Evolutionary conservation across 1,284 basidiomycete species (phyloP), one percentile per base, ranked within the genome.

Genomic region (Stygiomarasmius scandens): DNA sequence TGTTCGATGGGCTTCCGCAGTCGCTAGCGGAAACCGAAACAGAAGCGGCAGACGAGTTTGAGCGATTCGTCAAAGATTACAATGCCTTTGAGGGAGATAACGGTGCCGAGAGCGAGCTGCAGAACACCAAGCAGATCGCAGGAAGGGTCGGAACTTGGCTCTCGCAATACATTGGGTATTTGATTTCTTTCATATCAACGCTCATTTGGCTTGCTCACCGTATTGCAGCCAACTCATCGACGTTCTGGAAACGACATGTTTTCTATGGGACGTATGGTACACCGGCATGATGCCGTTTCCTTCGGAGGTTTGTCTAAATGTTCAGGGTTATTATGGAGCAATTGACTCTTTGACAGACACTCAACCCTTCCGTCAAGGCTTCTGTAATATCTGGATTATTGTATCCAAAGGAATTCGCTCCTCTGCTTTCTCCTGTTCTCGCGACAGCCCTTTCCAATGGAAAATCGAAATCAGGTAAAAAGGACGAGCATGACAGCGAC

Each of bases 241-340:
- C 29, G 12, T 32, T 32, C 6, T 32, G 12, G 29, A 32, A 32
- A 32, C 29, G 12, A 32, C 29, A 32, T 32, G 29, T 32, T 32
- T 32, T 12, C 70, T 91, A 16, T 89, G 85, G 83, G 84, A 88
- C 56, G 68, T 90, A 12, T 92, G 89, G 89, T 89, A 84, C 59
- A 90, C 85, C 0, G 85, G 86, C 3, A 68, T 73, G 16, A 76
- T 79, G 2, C 80, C 83, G 0, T 87, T 89, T 60, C 86, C 89
- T 2, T 77, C 79, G 5, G 86, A 90, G 73, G 89, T 89, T 55
- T 47, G 75, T 27, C 6, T 38, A 38, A 3, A 22, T 23, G 45
- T 27, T 56, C 5, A 20, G n/a, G 6, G 52, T 54, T 36, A 44
- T 47, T 12, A 50, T 53, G 48, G 16, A 14, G 25, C 14, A 29